These are phyloP conservation scores for Alectoria sarmentosa DNA, from an alignment of 495 filamentous ascomycete genomes.

Conservation along the genomic window DNA sequence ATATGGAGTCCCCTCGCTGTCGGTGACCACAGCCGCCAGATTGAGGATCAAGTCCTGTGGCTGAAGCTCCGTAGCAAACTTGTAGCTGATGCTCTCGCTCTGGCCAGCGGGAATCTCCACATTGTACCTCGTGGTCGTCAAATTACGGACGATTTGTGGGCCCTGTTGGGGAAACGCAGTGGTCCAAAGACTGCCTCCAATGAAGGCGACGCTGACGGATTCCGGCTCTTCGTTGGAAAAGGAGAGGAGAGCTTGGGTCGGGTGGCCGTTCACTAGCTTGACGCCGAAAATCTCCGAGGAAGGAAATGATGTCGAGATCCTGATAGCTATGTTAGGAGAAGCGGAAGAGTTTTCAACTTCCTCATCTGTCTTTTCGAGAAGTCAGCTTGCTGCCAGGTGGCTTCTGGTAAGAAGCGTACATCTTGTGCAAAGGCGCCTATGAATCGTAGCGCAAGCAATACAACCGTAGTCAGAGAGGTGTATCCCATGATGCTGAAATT, in stretches of 20 bases:
- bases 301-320: conserved; percentile 73
- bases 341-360: neutral
- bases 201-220: conserved; percentile 65
- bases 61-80: conserved; percentile 85
- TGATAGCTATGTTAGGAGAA: conserved; percentile 60
- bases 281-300: conserved; percentile 87
- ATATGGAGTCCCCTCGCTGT: conserved; percentile 58
- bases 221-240: conserved; percentile 76
- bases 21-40: conserved; percentile 65
- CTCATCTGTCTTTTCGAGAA: neutral
- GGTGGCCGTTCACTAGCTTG: conserved; percentile 87
- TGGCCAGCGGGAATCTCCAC: conserved; percentile 71
- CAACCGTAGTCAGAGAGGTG: conserved; percentile 2
- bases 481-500: conserved; percentile 8
- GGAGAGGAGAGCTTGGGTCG: conserved; percentile 75
- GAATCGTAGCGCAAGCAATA: conserved; percentile 61
- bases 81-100: conserved; percentile 69
- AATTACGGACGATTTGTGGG: conserved; percentile 64
- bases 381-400: neutral
- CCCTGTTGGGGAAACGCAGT: conserved; percentile 44
- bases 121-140: conserved; percentile 69
- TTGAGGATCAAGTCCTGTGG: conserved; percentile 80
- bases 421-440: conserved; percentile 43
- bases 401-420: conserved; percentile 15
- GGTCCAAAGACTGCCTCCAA: conserved; percentile 71